Evolutionary conservation across 345 rosid species (phyloP), one percentile per base, ranked within the genome.

Genomic region (Eucalyptus viminalis): DNA sequence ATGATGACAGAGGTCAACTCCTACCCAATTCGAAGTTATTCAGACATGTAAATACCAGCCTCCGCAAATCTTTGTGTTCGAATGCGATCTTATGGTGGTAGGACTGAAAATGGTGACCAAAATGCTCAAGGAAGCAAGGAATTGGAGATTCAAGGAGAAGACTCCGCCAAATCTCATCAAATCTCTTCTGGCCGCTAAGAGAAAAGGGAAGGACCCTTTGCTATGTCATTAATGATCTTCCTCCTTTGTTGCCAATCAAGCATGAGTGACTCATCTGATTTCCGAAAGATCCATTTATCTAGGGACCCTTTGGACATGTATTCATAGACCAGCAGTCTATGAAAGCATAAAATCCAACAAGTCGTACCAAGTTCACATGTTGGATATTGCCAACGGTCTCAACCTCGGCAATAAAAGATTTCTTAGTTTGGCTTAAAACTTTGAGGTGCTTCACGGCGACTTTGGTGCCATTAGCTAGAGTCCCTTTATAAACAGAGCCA

Each of bases 401-500:
- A 9, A 91, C 88, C 87, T 90, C 89, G 24, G 93, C 93, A 76
- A 92, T 56, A 43, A 92, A 92, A 29, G 53, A 69, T 31, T 80
- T 87, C 34, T 88, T 87, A n/a, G 76, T 89, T 88, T 89, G 90
- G 11, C 86, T 86, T n/a, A 87, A 53, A 13, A 87, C 76, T 53
- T 89, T 72, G 29, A 90, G 89, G 81, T 88, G 87, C 89, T 92
- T 92, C 76, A 89, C 91, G 29, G 91, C 89, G 25, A 90, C 53
- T 89, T 37, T 80, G 14, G 80, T 49, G 27, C 93, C 88, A 15
- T 87, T 62, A 5, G n/a, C 11, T 19, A 87, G 60, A 65, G 53
- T 90, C 14, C 92, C 92, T 89, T 86, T 6, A 54, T 89, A 90
- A 14, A 92, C 93, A 14, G 76, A 86, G 14, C 93, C 93, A 40